Base-by-base conservation (phyloP, 495 filamentous ascomycete genomes). In the Penicillium malachiteum region DNA sequence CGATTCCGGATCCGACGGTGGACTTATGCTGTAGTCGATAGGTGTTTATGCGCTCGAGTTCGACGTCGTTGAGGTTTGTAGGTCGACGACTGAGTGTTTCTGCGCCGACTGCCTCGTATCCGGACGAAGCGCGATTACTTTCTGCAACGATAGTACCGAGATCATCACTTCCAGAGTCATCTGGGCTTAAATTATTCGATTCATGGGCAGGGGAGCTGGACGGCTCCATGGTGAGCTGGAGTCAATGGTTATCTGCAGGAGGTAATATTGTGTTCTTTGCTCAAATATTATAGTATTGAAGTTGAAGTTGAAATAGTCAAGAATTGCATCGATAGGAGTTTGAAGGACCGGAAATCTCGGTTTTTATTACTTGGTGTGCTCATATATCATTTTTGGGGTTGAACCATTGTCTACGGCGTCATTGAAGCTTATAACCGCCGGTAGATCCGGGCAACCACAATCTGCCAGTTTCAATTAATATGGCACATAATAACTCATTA, bases 1-100 rank as follows among this genome's bases (percentile, higher is more conserved):
- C 64, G 2, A 21, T 16, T 0, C 55, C 64, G 0, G 71, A 73
- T 17, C 70, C 71, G 10, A 74, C 71, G 0, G 71, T 73, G 5
- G 67, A 66, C 31, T 54, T 54, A 13, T 73, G 70, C 30, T 71
- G 71, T 26, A 71, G 57, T 10, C 65, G 61, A 30, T 64, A 69
- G 8, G 71, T 68, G 7, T 74, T 55, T 50, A 72, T 72, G 12
- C 71, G 64, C 37, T 70, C 63, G 14, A 74, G 50, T 39, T 69
- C 67, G 35, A 73, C 67, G 13, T 62, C 43, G 17, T 59, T 48
- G 12, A 62, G 56, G 9, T 57, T 62, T 38, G 60, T 70, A 33
- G 57, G 63, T 3, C 60, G 69, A 3, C 65, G 67, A 26, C 54
- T 60, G 18, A 69, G 21, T 12, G 50, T 55, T n/a, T 50, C 14